Percentiles rank a stretch among this genome's conserved stretches.
phyloP scores from a whole-genome alignment of 1,284 basidiomycete species.

The Athelia sp. region DNA sequence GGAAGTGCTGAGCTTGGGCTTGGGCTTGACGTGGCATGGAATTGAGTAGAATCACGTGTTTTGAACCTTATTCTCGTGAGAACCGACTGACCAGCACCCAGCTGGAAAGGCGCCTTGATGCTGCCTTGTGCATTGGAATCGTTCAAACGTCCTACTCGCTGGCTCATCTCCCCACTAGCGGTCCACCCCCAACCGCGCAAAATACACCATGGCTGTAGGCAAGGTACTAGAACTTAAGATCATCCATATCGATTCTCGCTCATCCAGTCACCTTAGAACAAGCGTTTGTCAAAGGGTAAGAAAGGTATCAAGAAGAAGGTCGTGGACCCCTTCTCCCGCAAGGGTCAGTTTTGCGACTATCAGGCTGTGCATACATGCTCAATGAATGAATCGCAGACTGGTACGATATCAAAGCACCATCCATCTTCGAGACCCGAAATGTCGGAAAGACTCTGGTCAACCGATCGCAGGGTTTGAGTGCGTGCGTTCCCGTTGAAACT shows the following conservation, averaged over 20 bases:
- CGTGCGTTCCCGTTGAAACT: conserved; percentile 29
- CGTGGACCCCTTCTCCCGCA: conserved; percentile 99
- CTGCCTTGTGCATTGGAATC: conserved; percentile 18
- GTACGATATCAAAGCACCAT: conserved; percentile 99
- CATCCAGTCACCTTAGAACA: conserved; percentile 61
- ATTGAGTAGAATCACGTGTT: too few species aligned
- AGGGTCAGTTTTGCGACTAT: conserved; percentile 54
- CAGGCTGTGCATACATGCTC: neutral
- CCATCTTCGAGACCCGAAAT: conserved; percentile 95
- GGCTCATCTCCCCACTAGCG: conserved; percentile 36
- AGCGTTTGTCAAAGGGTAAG: conserved; percentile 99
- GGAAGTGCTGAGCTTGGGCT: too few species aligned
- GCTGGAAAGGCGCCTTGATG: conserved; percentile 27
- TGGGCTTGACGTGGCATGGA: too few species aligned
- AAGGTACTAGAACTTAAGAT: conserved; percentile 52
- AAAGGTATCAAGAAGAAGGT: conserved; percentile 99
- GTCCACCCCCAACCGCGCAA: conserved; percentile 36
- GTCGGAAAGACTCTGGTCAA: conserved; percentile 99
- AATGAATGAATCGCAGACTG: conserved; percentile 64
- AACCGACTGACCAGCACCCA: too few species aligned
- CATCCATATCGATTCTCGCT: neutral
- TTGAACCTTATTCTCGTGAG: too few species aligned
- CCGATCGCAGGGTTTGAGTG: conserved; percentile 96
- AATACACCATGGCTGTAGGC: conserved; percentile 82
- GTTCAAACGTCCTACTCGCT: conserved; percentile 36